Base-by-base conservation (phyloP, 2,329 filamentous ascomycete species). In the Stagonosporopsis rhizophila region DNA sequence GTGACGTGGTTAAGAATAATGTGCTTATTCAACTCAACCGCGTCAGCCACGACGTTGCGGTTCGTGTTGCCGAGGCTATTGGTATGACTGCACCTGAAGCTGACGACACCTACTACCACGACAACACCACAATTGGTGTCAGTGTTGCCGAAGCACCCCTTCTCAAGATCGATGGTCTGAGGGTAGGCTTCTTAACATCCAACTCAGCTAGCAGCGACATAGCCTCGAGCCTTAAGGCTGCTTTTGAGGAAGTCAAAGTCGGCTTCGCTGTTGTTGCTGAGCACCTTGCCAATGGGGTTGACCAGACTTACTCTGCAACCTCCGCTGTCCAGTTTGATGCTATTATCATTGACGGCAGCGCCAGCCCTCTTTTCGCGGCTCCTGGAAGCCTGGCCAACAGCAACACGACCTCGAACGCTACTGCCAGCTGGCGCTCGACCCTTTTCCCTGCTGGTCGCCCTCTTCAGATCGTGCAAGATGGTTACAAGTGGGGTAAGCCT, bases 401-500 rank as follows among this genome's bases (percentile, higher is more conserved):
- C 12, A 72, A 71, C 60, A 61, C 65, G 0, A 68, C 69, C 17
- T 47, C 61, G 4, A 71, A 71, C 17, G 56, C 44, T 19, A 69
- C 70, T 5, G 50, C 58, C 11, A 56, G 51, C 37, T 53, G 62
- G 6, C 60, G 59, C 20, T 84, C 82, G 3, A 79, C 85, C 0
- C 77, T 91, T 6, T 91, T 83, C 73, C 89, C 89, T 0, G 78
- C 82, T 2, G 85, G 85, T 1, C 81, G 87, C 0, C 89, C 89
- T 0, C 73, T 81, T 2, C 82, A 89, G 77, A 87, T 91, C 46
- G 71, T 90, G 17, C 70, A 80, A 15, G 84, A 87, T 66, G 84
- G 81, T 0, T 91, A 86, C 76, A 78, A 84, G 22, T 91, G 86
- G 79, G 89, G 88, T 4, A 92, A 92, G 80, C 86, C 89, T 0